Evolutionary conservation across 768 basidiomycete species (phyloP).

Genomic region (Tephrocybe rancida): DNA sequence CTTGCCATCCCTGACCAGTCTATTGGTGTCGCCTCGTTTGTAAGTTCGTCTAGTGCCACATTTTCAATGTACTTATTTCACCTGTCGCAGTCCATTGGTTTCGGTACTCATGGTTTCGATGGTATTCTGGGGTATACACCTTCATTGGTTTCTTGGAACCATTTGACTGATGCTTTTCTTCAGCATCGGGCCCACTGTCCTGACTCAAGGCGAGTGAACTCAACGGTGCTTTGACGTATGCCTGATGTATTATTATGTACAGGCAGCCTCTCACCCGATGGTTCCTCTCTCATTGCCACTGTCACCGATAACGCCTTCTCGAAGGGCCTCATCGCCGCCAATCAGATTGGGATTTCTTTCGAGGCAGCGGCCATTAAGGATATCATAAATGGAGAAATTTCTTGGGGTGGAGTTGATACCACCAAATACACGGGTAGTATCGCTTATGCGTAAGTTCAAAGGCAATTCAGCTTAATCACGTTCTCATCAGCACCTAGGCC

Average conservation of each 20-base stretch:
- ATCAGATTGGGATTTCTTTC: constrained; percentile 54
- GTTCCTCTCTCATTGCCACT: constrained; percentile 43
- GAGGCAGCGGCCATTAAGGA: constrained; percentile 40
- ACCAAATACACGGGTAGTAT: constrained; percentile 45
- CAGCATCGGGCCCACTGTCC: constrained; percentile 63
- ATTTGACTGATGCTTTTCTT: constrained; percentile 1
- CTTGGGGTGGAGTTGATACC: constrained; percentile 53
- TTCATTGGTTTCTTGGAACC: not conserved
- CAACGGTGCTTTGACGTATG: not conserved
- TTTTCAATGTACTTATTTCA: too few species aligned
- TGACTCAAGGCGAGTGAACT: constrained; percentile 46
- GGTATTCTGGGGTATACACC: constrained; percentile 62
- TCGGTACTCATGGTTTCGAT: constrained; percentile 60
- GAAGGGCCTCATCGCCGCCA: constrained; percentile 36
- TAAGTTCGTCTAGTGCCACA: too few species aligned
- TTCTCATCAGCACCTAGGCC: constrained; percentile 29
- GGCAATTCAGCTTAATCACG: not conserved
- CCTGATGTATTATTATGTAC: not conserved
- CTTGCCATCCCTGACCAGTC: constrained; percentile 58
- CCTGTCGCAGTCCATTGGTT: constrained; percentile 38
- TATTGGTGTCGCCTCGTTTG: constrained; percentile 59
- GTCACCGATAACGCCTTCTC: constrained; percentile 56
- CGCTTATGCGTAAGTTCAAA: constrained; percentile 37
- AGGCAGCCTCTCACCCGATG: constrained; percentile 35
- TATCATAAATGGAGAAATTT: constrained; percentile 52